Evolutionary conservation across 2,329 filamentous ascomycete species (phyloP), one percentile per base, ranked within the genome.

Genomic region (Atkinsonella texensis): DNA sequence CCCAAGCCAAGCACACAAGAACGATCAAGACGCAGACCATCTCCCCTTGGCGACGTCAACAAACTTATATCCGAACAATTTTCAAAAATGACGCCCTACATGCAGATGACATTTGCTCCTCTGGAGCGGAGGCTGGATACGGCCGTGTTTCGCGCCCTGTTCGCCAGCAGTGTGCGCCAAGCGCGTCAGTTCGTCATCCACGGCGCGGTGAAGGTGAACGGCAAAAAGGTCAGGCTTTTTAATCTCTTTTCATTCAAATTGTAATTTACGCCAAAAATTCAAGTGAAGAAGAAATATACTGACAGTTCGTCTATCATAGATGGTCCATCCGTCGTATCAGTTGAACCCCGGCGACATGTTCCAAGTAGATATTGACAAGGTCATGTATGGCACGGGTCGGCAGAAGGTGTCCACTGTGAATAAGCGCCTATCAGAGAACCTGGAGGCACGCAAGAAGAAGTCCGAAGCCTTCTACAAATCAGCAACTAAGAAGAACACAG

Each of bases 341-440:
- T 79, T 98, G 40, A 98, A 98, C 68, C 94, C 93, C 2, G 93
- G 93, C 59, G 93, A 98, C 67, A 88, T 98, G 82, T 98, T 98
- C 76, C 89, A 95, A 66, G 91, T 98, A 60, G 86, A 96, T 18
- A 77, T 87, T 38, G 88, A 95, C 40, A 82, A 84, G 60, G 93
- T 98, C 52, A 77, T 98, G 68, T 90, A 79, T 62, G 91, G 88
- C 35, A 95, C 90, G 1, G 93, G 93, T 53, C 76, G 79, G 28
- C 78, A 80, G 47, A 93, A 89, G 69, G 68, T 75, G 6, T 28
- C 56, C 18, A 53, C 63, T 59, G 56, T 49, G 3, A 52, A 61
- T 49, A 52, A 56, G 18, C 52, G 54, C 3, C 50, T 65, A 12
- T 55, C 57, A n/a, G 54, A 61, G 49, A 64, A 57, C 20, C 58